Evolutionary conservation across 2,329 filamentous ascomycete genomes (phyloP), one percentile per base, ranked within the genome.

Genomic region (Magnaporthiopsis incrustans): DNA sequence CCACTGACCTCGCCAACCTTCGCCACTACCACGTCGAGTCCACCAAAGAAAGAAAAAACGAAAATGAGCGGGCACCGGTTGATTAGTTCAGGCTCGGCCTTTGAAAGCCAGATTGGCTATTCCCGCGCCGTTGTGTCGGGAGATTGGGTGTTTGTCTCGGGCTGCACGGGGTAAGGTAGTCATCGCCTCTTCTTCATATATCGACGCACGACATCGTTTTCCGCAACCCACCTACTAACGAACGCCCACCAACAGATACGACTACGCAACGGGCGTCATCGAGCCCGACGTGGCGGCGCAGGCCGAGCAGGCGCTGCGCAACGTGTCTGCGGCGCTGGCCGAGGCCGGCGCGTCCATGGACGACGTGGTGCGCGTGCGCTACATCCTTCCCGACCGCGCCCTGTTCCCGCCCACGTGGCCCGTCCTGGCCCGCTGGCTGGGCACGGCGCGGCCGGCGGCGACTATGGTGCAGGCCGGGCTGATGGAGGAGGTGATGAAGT

Each of bases 21-120:
- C 22, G 8, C 8, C 44, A 18, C 22, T 53, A 22, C 8, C 44
- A 53, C 18, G 6, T 53, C 22, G 44, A 2, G 18, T 22, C 4
- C 3, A 53, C 44, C 44, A 53, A 53, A 15, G 11, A 30, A 44
- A 44, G 7, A 50, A n/a, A 7, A 18, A n/a, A n/a, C 44, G 18
- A 53, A 22, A 33, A 63, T 63, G 61, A n/a, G 38, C 27, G 50
- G 61, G 11, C 65, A 58, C 53, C 65, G 66, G 38, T 65, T 71
- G 68, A 80, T 83, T 68, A 78, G 76, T 68, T 82, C 81, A 27
- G 79, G 78, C 62, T 84, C 81, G 6, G 71, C 75, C 57, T 85
- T 84, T 66, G 82, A 85, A 71, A 73, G 74, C 32, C 74, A 80
- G 66, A 84, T 84, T 63, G 81, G 79, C 61, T 85, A 85, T 71